Evolutionary conservation across 2,329 filamentous ascomycete genomes (phyloP).

Genomic region (Trichophyton rubrum): DNA sequence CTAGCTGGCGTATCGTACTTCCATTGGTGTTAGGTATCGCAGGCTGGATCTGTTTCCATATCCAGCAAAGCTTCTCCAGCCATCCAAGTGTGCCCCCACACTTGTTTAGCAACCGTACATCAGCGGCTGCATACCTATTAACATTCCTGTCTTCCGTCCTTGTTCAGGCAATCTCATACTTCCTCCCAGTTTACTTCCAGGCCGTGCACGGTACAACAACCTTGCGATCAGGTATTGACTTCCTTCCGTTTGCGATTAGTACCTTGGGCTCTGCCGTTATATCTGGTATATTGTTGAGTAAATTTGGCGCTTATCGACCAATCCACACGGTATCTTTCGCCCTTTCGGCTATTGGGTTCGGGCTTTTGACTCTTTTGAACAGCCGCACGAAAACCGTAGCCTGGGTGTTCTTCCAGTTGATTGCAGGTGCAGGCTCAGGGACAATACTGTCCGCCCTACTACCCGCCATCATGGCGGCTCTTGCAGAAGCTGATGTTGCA

Average conservation of each 20-base stretch:
- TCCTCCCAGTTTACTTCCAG: slow-evolving; percentile 30
- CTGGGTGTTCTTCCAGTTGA: slow-evolving; percentile 35
- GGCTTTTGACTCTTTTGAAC: slow-evolving; percentile 32
- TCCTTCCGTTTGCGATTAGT: slow-evolving; percentile 19
- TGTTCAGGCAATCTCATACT: slow-evolving; percentile 11
- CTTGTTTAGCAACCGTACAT: not conserved
- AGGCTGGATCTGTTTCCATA: not conserved
- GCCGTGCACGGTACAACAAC: slow-evolving; percentile 31
- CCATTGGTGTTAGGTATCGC: not conserved
- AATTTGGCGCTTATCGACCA: slow-evolving; percentile 19
- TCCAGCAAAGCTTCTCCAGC: not conserved
- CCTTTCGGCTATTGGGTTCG: slow-evolving; percentile 30
- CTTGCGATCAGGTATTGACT: slow-evolving; percentile 23
- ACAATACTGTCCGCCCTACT: slow-evolving; percentile 32
- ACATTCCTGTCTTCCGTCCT: not conserved
- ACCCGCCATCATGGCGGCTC: slow-evolving; percentile 33
- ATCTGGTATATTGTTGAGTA: slow-evolving; percentile 19
- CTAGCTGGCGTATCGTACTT: not conserved
- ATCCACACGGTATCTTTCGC: slow-evolving; percentile 29
- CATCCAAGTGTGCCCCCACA: slow-evolving; percentile 15
- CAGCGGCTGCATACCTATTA: not conserved
- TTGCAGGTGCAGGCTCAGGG: slow-evolving; percentile 33
- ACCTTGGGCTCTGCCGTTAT: slow-evolving; percentile 16
- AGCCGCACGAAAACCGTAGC: slow-evolving; percentile 23
- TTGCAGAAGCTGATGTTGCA: slow-evolving; percentile 21